Conservation (phyloP, 2,329 filamentous ascomycete genomes). For the Sphaceloma murrayae region DNA sequence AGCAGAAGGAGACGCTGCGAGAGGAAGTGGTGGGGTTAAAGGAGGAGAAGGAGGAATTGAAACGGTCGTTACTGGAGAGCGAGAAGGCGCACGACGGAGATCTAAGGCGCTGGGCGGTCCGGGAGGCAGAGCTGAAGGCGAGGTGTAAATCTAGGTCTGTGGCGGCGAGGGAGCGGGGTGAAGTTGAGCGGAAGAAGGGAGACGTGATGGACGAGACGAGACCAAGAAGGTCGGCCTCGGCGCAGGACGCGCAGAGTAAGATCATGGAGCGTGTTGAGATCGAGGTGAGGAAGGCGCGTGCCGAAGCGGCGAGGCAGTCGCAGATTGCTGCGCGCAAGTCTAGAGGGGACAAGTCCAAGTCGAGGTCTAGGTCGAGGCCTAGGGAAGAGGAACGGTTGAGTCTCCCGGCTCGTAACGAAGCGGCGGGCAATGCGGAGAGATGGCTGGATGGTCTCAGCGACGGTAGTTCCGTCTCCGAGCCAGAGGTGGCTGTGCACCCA, state of each 20-base stretch:
- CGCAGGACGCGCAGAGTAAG: conserved; percentile 20
- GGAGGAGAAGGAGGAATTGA: conserved; percentile 34
- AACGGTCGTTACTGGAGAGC: conserved; percentile 30
- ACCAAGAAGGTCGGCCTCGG: neutral
- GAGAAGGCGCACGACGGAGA: conserved; percentile 43
- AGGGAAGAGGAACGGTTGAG: neutral
- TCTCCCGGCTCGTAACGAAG: conserved; percentile 21
- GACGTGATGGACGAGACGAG: neutral
- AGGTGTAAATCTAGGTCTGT: conserved; percentile 12
- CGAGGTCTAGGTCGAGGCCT: conserved; percentile 17
- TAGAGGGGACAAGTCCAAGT: conserved; percentile 20
- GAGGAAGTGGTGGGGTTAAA: conserved; percentile 55
- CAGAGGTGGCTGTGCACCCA: conserved; percentile 39
- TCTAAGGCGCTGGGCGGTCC: conserved; percentile 19
- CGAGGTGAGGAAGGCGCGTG: conserved; percentile 24
- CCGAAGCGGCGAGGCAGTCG: conserved; percentile 18
- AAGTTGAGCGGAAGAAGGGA: too few species aligned
- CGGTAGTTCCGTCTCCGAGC: neutral
- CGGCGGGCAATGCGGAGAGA: conserved; percentile 41
- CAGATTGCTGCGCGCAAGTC: neutral
- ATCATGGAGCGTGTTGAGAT: conserved; percentile 23
- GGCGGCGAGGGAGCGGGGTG: neutral
- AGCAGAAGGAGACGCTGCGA: conserved; percentile 50
- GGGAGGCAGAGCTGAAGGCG: conserved; percentile 18
- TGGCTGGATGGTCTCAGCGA: conserved; percentile 31